Evolutionary conservation across 106 monocot species (phyloP), one percentile per base, ranked within the genome.

Genomic region (Dioscorea dumetorum): DNA sequence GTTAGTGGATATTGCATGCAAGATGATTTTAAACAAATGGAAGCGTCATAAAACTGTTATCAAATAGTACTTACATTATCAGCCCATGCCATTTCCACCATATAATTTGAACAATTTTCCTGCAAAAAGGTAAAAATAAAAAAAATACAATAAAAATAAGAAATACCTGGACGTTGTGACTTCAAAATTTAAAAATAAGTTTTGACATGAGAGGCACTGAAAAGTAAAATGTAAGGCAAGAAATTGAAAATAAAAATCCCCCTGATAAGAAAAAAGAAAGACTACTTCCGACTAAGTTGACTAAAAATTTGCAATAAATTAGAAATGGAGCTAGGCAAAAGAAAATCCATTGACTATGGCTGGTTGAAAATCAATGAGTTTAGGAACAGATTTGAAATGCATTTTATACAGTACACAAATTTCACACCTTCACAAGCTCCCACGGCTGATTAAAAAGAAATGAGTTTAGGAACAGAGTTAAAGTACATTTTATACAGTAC

Each of bases 61-160:
- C 59, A 72, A 15, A 49, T 56, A 34, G 62, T 6, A 90, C 94
- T 80, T 63, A 94, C 90, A 67, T 66, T 87, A 70, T 83, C 80
- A 78, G 79, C 73, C 84, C 80, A 82, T 61, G 84, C 87, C 94
- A 94, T 90, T 78, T 94, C 94, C 11, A 94, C 87, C 74, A 84
- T 79, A 72, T 82, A 87, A 21, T 64, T 71, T 19, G 90, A 80
- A 32, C 62, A 72, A 0, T 84, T 72, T 18, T 58, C 78, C 86
- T 87, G 84, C 73, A 77, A 68, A 78, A 35, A 31, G 33, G 15
- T 48, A 18, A 20, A 52, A 22, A 19, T 31, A 57, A 64, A 18
- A 18, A 22, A 58, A 59, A 33, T 9, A 63, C 13, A n/a, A 24
- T 24, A 60, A 22, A 11, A 14, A 12, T 9, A 41, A 1, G n/a